These are phyloP conservation scores for Ophiocordyceps camponoti-saundersi DNA, from an alignment of 2,329 filamentous ascomycete genomes.

Conservation along the genomic window DNA sequence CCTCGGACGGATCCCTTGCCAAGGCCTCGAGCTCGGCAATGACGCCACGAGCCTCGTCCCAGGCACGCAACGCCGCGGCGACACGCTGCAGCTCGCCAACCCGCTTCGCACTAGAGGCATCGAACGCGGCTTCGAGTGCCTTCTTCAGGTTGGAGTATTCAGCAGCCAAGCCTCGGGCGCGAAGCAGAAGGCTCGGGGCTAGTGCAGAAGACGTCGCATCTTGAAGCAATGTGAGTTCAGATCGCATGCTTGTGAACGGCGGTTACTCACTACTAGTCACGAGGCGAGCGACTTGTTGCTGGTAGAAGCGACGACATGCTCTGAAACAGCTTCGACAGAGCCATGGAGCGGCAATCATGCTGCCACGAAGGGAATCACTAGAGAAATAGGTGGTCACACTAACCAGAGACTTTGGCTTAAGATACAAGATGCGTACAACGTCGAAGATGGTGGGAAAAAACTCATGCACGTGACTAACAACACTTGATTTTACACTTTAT, in stretches of 20 bases:
- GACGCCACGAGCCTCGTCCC: slow-evolving; percentile 35
- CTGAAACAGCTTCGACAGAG: slow-evolving; percentile 18
- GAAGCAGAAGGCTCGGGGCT: slow-evolving; percentile 38
- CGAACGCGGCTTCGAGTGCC: slow-evolving; percentile 35
- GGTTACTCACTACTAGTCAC: slow-evolving; percentile 13
- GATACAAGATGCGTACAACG: too few relatives aligned
- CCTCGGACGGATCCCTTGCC: slow-evolving; percentile 23
- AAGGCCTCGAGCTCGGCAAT: slow-evolving; percentile 36
- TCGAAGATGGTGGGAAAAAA: too few relatives aligned
- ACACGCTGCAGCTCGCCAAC: slow-evolving; percentile 44
- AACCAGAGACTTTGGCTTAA: too few relatives aligned
- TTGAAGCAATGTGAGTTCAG: slow-evolving; percentile 4
- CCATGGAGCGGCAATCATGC: slow-evolving; percentile 18
- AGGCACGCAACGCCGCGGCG: slow-evolving; percentile 38
- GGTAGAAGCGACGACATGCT: slow-evolving; percentile 9
- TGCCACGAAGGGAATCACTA: not conserved
- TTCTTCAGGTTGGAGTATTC: slow-evolving; percentile 40
- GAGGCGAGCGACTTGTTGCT: slow-evolving; percentile 13
- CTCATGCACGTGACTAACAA: too few relatives aligned
- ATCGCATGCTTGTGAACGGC: too few relatives aligned
- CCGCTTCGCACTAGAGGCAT: slow-evolving; percentile 38
- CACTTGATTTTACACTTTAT: too few relatives aligned
- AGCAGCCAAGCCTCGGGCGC: slow-evolving; percentile 37
- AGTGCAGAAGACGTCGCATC: slow-evolving; percentile 11
- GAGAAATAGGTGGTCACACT: too few relatives aligned